Base-by-base conservation (phyloP, 352 stramenopile genomes). In the Phytophthora lateralis region DNA sequence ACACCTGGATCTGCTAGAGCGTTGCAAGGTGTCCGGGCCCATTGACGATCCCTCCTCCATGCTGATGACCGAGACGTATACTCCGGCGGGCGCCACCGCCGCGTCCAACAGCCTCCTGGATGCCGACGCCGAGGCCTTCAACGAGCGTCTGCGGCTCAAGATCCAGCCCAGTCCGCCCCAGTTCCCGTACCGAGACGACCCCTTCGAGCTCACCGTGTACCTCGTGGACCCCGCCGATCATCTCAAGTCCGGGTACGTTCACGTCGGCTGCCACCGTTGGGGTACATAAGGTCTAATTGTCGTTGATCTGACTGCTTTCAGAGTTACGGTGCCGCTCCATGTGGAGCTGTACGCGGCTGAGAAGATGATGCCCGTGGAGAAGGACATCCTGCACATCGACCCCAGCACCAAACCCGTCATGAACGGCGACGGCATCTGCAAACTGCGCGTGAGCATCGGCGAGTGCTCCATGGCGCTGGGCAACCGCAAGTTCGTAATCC, bases 181-280 rank as follows among this genome's bases (percentile, higher is more conserved):
- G 63, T 96, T 96, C 56, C 87, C 87, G 11, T 96, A 93, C 73
- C 86, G 85, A 18, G 75, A 90, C 67, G 82, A 94, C 50, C 82
- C 83, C 37, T 96, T 96, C 57, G 87, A 96, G 17, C 80, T 96
- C 49, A 94, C 85, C 0, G 82, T 96, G 49, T 96, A 92, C 53
- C 81, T 96, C 30, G 87, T 96, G n/a, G 85, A 93, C 52, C 60
- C 79, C 6, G 76, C 85, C 0, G 87, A 93, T 27, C 82, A 91
- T 41, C 76, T 94, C 51, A 93, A 93, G 69, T 83, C 84, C 8
- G 85, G 80, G 35, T 42, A 42, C 12, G 35, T 38, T 11, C 10
- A 6, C 4, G 32, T n/a, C 12, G 14, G 14, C 17, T n/a, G 32
- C 12, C 7, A 30, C 3, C 4, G 26, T 30, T 30, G 7, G 6